Conservation (phyloP, 73 alveolate species). For the Paramecium caudatum region DNA sequence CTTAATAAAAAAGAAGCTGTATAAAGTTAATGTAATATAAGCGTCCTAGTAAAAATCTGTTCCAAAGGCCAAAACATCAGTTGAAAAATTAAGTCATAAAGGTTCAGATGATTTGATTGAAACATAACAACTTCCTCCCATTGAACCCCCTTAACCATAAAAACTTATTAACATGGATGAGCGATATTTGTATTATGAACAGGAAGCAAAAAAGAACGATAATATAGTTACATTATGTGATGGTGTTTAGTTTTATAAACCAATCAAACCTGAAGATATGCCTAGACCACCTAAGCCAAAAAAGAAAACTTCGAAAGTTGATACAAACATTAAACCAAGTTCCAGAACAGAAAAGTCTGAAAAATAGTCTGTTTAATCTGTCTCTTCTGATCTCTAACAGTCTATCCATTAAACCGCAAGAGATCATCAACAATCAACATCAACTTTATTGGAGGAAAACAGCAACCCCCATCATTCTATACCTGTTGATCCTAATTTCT, state of each 20-base stretch:
- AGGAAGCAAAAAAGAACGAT: conserved; percentile 60
- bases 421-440: not conserved
- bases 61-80: not conserved
- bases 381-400: conserved; percentile 2
- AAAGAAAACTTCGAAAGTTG: not conserved
- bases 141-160: conserved; percentile 3
- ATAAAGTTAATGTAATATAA: not conserved
- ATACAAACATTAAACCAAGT: not conserved
- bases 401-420: not conserved
- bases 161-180: conserved; percentile 59
- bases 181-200: conserved; percentile 20
- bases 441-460: not conserved
- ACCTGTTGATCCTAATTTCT: conserved; percentile 27
- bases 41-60: not conserved
- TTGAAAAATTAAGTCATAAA: not conserved
- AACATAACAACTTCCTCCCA: not conserved
- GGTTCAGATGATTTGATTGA: not conserved
- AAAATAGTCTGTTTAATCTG: conserved; percentile 31
- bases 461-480: not conserved
- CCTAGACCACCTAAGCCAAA: conserved; percentile 52
- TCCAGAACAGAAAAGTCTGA: conserved; percentile 15
- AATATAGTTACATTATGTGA: not conserved
- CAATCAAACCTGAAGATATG: conserved; percentile 59
- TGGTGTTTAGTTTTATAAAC: conserved; percentile 49
- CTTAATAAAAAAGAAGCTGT: conserved; percentile 33